Evolutionary conservation across 2,329 filamentous ascomycete genomes (phyloP).

Genomic region (Paramyrothecium roridum): DNA sequence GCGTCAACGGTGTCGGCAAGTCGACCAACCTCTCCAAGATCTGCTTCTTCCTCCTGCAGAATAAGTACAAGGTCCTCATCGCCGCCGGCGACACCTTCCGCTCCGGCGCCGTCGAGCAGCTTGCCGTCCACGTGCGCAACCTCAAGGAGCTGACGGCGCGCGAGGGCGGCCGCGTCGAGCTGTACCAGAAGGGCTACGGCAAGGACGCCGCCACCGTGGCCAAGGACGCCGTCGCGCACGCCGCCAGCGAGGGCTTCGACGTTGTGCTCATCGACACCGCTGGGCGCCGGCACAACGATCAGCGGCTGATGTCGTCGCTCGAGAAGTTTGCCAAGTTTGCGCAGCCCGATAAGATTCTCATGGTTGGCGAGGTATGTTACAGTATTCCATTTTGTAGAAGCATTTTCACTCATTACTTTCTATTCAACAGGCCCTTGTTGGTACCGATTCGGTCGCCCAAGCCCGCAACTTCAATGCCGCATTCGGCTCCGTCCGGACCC

Average conservation of each 20-base stretch:
- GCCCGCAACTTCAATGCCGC: conserved; percentile 94
- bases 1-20: conserved; percentile 97
- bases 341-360: conserved; percentile 95
- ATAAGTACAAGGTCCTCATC: conserved; percentile 92
- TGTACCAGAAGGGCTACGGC: conserved; percentile 97
- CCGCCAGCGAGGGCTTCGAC: conserved; percentile 72
- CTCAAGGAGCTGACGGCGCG: conserved; percentile 82
- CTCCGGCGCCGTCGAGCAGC: conserved; percentile 93
- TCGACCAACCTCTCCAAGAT: conserved; percentile 98
- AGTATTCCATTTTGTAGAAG: background rate
- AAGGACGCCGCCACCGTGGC: conserved; percentile 96
- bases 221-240: conserved; percentile 85
- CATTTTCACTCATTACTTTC: conserved; percentile 4
- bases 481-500: conserved; percentile 74
- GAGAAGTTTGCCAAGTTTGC: conserved; percentile 98
- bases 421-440: conserved; percentile 69
- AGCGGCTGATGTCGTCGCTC: conserved; percentile 90
- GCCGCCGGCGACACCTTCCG: conserved; percentile 96
- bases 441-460: conserved; percentile 92
- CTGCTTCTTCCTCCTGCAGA: conserved; percentile 95
- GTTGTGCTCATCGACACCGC: conserved; percentile 97
- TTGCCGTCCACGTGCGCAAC: conserved; percentile 92
- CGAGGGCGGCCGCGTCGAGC: conserved; percentile 80
- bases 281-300: conserved; percentile 90
- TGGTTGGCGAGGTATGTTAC: conserved; percentile 65